Evolutionary conservation across 805 yeast genomes (phyloP).

Genomic region (Torulaspora gathmanii): DNA sequence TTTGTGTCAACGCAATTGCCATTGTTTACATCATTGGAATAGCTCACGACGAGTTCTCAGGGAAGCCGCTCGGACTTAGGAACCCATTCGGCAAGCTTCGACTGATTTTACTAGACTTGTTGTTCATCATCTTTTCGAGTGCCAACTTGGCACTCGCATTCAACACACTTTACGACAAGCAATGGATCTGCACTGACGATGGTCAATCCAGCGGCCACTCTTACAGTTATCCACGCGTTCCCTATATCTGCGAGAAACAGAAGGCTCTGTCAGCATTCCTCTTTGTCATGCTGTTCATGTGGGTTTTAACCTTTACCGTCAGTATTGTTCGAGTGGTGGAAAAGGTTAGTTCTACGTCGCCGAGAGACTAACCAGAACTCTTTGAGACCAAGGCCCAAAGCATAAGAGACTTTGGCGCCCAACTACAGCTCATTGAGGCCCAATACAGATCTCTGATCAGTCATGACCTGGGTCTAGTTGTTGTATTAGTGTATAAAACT

Average conservation of each 20-base stretch:
- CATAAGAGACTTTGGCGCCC: neutral
- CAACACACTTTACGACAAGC: slow-evolving; percentile 70
- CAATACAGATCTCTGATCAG: neutral
- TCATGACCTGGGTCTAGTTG: neutral
- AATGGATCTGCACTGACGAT: slow-evolving; percentile 65
- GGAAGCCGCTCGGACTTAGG: slow-evolving; percentile 87
- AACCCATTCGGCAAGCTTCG: slow-evolving; percentile 79
- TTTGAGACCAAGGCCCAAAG: neutral
- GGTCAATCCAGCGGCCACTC: slow-evolving; percentile 13
- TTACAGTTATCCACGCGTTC: slow-evolving; percentile 34
- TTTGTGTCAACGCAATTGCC: slow-evolving; percentile 77
- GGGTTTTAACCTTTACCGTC: slow-evolving; percentile 83
- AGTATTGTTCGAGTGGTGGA: slow-evolving; percentile 81
- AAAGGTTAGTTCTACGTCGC: slow-evolving; percentile 40
- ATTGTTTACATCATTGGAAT: slow-evolving; percentile 72
- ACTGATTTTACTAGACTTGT: slow-evolving; percentile 72
- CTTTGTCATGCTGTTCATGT: slow-evolving; percentile 65
- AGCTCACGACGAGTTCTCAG: slow-evolving; percentile 85
- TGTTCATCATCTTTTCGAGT: slow-evolving; percentile 82
- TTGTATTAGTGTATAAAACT: neutral
- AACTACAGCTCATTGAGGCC: neutral
- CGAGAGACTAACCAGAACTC: slow-evolving; percentile 12
- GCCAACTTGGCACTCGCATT: slow-evolving; percentile 85
- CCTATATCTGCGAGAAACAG: slow-evolving; percentile 69
- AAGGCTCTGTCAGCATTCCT: slow-evolving; percentile 72